Percentiles rank a stretch among this genome's conserved stretches.
phyloP scores from a whole-genome alignment of 2,329 filamentous ascomycete genomes.

The Trichoderma endophyticum region DNA sequence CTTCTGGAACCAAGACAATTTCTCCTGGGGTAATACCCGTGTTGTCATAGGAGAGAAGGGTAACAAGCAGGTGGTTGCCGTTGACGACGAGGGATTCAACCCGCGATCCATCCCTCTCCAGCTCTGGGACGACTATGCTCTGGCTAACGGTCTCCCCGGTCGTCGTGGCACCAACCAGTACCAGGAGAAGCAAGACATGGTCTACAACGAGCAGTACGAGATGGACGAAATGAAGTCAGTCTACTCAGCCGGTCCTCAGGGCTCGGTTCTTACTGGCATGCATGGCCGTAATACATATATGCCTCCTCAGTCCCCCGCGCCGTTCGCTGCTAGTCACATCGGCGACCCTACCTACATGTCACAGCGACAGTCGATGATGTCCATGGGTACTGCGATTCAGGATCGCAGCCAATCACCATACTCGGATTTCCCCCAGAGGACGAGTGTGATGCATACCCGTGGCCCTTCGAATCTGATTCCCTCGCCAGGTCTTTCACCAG shows the following conservation, averaged over 20 bases:
- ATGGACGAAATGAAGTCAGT: slow-evolving; percentile 98
- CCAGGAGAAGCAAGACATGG: slow-evolving; percentile 63
- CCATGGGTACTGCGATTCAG: slow-evolving; percentile 49
- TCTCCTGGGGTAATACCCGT: slow-evolving; percentile 97
- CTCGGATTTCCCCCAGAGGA: slow-evolving; percentile 53
- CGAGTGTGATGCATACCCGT: slow-evolving; percentile 61
- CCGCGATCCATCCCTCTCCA: slow-evolving; percentile 90
- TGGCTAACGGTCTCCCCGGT: slow-evolving; percentile 81
- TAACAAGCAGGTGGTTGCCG: slow-evolving; percentile 82
- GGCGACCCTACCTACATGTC: slow-evolving; percentile 49
- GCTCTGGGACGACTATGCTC: slow-evolving; percentile 94
- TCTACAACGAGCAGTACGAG: slow-evolving; percentile 78
- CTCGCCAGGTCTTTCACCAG: slow-evolving; percentile 26
- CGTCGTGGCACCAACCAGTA: slow-evolving; percentile 71
- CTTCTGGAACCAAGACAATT: slow-evolving; percentile 99
- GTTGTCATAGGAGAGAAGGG: slow-evolving; percentile 94
- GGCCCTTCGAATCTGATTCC: slow-evolving; percentile 48
- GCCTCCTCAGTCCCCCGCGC: slow-evolving; percentile 77
- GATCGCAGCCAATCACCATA: slow-evolving; percentile 56
- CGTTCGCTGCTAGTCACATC: slow-evolving; percentile 54
- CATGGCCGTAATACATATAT: slow-evolving; percentile 70
- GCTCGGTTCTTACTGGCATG: slow-evolving; percentile 84
- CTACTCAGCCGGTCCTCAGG: slow-evolving; percentile 87
- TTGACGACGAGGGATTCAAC: slow-evolving; percentile 82
- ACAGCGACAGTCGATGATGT: slow-evolving; percentile 70